phyloP scores from a whole-genome alignment of 495 filamentous ascomycete species.

The Cenococcum geophilum region DNA sequence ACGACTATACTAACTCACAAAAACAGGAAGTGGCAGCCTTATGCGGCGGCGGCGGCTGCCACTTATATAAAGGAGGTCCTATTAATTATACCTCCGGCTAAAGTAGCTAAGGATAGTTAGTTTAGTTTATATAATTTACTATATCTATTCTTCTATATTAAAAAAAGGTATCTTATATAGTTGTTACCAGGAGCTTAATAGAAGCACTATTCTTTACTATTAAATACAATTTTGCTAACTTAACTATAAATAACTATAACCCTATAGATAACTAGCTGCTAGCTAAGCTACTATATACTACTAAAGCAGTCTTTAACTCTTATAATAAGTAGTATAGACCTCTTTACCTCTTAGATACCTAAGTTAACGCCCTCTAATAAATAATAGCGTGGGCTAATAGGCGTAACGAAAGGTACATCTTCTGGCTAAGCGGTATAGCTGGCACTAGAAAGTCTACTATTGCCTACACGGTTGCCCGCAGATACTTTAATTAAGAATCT shows the following conservation, averaged over 20 bases:
- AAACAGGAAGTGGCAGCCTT: slow-evolving; percentile 14
- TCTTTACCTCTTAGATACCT: slow-evolving; percentile 25
- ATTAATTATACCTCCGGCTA: not conserved
- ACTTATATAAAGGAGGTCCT: not conserved
- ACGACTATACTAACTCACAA: slow-evolving; percentile 37
- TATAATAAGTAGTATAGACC: slow-evolving; percentile 14
- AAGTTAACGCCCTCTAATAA: slow-evolving; percentile 27
- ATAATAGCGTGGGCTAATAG: slow-evolving; percentile 29
- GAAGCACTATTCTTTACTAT: not conserved
- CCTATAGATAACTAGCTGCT: not conserved
- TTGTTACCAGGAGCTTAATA: too few species aligned
- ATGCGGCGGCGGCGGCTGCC: not conserved
- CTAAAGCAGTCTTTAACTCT: slow-evolving; percentile 27
- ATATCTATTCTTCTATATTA: too few species aligned
- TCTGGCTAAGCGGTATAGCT: slow-evolving; percentile 35
- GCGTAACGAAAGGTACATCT: too few species aligned
- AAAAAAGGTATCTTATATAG: too few species aligned
- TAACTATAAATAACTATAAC: not conserved
- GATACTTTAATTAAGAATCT: not conserved
- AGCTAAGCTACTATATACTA: not conserved
- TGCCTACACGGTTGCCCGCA: not conserved
- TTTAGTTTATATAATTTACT: too few species aligned
- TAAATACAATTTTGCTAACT: not conserved
- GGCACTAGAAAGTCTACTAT: not conserved
- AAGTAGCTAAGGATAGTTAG: not conserved